These are phyloP conservation scores for Oligophagozyma castellii DNA, from an alignment of 1,139 yeast genomes.

Conservation along the genomic window DNA sequence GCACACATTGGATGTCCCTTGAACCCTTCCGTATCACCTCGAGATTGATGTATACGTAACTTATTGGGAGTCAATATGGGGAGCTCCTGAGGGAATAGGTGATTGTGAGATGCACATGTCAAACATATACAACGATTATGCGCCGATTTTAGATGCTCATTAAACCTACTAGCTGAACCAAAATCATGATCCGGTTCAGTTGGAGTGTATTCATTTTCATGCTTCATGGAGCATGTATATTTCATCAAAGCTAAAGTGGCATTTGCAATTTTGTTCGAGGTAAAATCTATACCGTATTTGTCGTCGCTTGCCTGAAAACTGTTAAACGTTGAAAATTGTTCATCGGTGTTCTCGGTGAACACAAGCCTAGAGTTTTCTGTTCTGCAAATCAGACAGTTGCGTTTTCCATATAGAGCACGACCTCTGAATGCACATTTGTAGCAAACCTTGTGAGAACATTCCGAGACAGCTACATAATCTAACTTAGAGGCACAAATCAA, in stretches of 20 bases:
- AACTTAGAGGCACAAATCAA: conserved; percentile 74
- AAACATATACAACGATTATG: conserved; percentile 60
- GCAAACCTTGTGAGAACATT: conserved; percentile 80
- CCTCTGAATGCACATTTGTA: conserved; percentile 74
- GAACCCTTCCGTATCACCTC: conserved; percentile 61
- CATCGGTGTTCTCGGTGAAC: conserved; percentile 38
- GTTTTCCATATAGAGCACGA: conserved; percentile 64
- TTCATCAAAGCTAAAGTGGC: conserved; percentile 40
- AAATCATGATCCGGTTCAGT: conserved; percentile 24
- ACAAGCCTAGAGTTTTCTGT: conserved; percentile 49
- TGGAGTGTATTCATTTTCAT: conserved; percentile 15
- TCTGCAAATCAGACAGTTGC: conserved; percentile 70
- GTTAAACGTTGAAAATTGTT: conserved; percentile 27
- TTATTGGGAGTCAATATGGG: conserved; percentile 47
- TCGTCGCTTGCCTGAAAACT: conserved; percentile 29
- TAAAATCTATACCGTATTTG: conserved; percentile 39
- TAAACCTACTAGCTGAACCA: conserved; percentile 40
- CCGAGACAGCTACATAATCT: conserved; percentile 50
- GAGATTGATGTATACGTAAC: conserved; percentile 53
- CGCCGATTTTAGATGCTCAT: conserved; percentile 46
- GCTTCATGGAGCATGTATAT: conserved; percentile 38
- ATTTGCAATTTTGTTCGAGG: conserved; percentile 30
- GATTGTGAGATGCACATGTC: conserved; percentile 62
- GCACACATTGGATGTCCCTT: conserved; percentile 83
- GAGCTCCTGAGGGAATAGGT: conserved; percentile 64